Evolutionary conservation across 1,284 basidiomycete species (phyloP), one percentile per base, ranked within the genome.

Genomic region (Microstroma glucosiphilum): DNA sequence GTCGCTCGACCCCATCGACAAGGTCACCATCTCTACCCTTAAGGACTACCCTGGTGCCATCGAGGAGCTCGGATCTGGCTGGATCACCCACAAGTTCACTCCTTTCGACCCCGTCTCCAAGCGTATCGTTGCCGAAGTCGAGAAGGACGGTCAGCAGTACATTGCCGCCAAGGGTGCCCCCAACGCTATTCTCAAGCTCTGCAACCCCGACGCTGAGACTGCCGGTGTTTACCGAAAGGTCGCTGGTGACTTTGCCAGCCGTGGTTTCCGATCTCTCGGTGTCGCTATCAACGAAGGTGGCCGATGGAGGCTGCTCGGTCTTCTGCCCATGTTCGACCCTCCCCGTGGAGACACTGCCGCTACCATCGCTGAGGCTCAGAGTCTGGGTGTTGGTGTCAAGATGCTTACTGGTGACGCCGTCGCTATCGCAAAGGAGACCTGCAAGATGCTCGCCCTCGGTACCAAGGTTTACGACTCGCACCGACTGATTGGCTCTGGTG

Each of bases 371-470:
- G 84, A 85, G 76, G 84, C 84, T 25, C 79, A 81, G 65, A 79
- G 82, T 13, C 81, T 85, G 48, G 84, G 84, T 66, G 82, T 85
- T 62, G 73, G 79, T 56, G 82, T 85, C 65, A 85, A 85, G 81
- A 85, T 85, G 84, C 80, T 85, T 60, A 85, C 84, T 49, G 84
- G 84, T 68, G 84, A 85, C 73, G 84, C 83, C 64, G 83, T 84
- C 64, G 83, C 83, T 49, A 85, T 85, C 63, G 84, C 83, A 49
- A 84, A 83, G 72, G 84, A 85, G 73, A 84, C 83, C 40, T 84
- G 83, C 76, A 82, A 83, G 66, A 82, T 82, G 73, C 81, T 83
- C 64, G 80, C 80, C 19, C 76, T 83, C 51, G 81, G 81, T 21
- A 84, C 83, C 67, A 83, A 84, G 72, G 83, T 85, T 40, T 85